Conservation (phyloP, 257 asterid genomes). For the Gynochthodes officinalis region DNA sequence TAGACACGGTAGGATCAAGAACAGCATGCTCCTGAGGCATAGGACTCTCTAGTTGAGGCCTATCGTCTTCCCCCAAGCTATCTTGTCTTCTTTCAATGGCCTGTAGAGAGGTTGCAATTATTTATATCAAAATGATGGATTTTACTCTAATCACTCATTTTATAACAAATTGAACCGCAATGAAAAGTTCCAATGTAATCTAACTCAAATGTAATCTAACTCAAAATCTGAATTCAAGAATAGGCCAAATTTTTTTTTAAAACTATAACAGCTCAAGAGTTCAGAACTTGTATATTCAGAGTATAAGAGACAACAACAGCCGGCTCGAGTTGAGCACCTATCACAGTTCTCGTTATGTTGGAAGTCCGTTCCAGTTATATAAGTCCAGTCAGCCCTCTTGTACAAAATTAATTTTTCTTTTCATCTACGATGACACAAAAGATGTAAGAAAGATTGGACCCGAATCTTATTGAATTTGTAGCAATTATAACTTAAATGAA, state of each 20-base stretch:
- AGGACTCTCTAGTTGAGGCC: conserved; percentile 47
- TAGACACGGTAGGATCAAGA: conserved; percentile 38
- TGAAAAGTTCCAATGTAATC: neutral
- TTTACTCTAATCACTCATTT: neutral
- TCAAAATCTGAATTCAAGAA: neutral
- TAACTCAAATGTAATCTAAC: neutral
- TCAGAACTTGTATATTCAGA: neutral
- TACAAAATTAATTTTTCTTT: neutral
- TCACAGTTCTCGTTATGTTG: neutral
- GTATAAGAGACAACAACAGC: neutral
- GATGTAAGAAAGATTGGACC: neutral
- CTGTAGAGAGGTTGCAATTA: conserved; percentile 22
- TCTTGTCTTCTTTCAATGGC: conserved; percentile 60
- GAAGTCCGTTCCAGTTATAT: neutral
- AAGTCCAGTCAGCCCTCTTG: neutral
- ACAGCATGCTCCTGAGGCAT: conserved; percentile 42
- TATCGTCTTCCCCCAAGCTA: conserved; percentile 44
- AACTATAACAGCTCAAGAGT: neutral
- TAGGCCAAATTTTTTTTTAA: no score
- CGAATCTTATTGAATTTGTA: neutral
- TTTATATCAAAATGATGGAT: neutral
- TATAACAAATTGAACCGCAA: neutral
- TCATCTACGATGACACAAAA: neutral
- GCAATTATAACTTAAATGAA: neutral
- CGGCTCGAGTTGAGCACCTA: neutral